A percentile compares a stretch with the other conserved stretches of the same genome.
These are phyloP conservation scores for Leccinellum luteum DNA, from an alignment of 768 basidiomycete species.

Conservation along the genomic window DNA sequence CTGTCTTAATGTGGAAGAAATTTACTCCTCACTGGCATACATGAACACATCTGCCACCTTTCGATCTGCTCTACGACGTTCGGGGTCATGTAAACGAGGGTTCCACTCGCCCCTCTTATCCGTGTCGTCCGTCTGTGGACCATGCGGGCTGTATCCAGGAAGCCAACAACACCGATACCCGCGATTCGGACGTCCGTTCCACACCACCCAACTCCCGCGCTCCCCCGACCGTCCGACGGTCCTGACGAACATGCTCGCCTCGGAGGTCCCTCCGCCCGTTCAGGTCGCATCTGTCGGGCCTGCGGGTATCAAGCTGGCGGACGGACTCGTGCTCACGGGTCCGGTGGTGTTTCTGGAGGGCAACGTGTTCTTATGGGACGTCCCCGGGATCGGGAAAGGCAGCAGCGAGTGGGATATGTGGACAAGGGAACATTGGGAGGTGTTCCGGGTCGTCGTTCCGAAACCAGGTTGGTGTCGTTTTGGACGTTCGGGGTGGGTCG, in stretches of 20 bases:
- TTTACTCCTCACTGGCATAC: not conserved
- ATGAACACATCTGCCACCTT: constrained; percentile 3
- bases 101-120: not conserved
- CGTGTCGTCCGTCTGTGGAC: not conserved
- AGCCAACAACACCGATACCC: not conserved
- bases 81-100: not conserved
- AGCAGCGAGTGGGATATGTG: constrained; percentile 63
- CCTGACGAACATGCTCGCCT: constrained; percentile 72
- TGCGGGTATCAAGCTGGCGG: constrained; percentile 66
- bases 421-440: constrained; percentile 67
- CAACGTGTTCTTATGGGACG: constrained; percentile 89
- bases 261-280: constrained; percentile 64
- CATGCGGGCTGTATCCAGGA: not conserved
- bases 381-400: constrained; percentile 36
- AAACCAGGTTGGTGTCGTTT: constrained; percentile 66
- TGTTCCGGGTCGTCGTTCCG: constrained; percentile 81
- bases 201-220: constrained; percentile 9
- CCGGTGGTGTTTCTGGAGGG: constrained; percentile 85
- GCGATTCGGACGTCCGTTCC: constrained; percentile 10
- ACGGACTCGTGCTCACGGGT: constrained; percentile 74
- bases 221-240: constrained; percentile 25
- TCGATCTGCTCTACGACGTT: constrained; percentile 4
- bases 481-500: not conserved
- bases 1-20: not conserved
- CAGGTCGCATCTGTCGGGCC: constrained; percentile 66